Conservation (phyloP, 257 asterid genomes). For the Capsicum chinense region DNA sequence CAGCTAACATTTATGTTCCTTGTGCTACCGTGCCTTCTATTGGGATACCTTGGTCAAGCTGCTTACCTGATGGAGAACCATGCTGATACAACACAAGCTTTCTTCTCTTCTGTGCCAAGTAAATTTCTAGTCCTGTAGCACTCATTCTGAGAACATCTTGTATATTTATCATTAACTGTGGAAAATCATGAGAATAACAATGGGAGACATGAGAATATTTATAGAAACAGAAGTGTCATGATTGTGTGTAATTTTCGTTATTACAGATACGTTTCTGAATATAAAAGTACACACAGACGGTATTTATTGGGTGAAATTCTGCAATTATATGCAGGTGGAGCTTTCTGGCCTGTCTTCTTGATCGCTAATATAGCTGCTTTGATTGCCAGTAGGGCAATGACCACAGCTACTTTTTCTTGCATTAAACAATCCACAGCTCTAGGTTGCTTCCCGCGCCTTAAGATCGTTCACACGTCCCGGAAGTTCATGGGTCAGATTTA, state of each 20-base stretch:
- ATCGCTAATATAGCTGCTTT: constrained; percentile 94
- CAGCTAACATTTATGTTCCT: constrained; percentile 92
- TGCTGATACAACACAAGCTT: constrained; percentile 92
- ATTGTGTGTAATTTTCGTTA: not conserved
- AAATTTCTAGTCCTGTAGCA: constrained; percentile 34
- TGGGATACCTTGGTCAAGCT: constrained; percentile 99
- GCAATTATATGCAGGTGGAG: constrained; percentile 71
- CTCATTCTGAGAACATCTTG: not conserved
- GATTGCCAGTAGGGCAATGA: constrained; percentile 98
- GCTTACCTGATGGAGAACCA: constrained; percentile 97
- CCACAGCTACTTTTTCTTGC: constrained; percentile 95
- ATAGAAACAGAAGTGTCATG: constrained; percentile 27
- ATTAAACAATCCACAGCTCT: constrained; percentile 92
- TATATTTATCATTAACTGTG: not conserved
- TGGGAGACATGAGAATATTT: not conserved
- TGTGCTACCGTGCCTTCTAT: constrained; percentile 91
- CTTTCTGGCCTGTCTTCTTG: constrained; percentile 92
- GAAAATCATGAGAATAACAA: constrained; percentile 15
- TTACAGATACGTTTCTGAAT: constrained; percentile 3
- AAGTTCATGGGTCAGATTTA: constrained; percentile 98
- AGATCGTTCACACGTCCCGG: constrained; percentile 91
- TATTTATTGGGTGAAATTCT: constrained; percentile 32
- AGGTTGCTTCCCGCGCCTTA: constrained; percentile 98
- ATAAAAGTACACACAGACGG: not conserved
- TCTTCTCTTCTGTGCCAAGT: constrained; percentile 96